phyloP scores from a whole-genome alignment of 2,329 filamentous ascomycete species.

The Escovopsis sp. region DNA sequence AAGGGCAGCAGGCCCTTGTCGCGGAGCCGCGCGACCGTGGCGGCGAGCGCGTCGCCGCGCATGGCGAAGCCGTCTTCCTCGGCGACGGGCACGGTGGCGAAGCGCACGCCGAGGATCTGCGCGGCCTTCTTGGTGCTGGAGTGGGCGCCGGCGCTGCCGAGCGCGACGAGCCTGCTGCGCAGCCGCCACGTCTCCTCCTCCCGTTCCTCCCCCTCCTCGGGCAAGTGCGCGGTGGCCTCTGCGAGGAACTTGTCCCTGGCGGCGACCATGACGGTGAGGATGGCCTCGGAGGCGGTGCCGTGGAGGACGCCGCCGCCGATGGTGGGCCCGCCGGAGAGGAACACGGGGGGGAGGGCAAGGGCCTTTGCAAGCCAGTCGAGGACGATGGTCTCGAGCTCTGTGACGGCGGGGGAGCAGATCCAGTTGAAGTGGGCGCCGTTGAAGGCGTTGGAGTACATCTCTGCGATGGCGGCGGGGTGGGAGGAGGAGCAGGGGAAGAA shows the following conservation, averaged over 20 bases:
- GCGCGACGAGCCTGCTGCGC: constrained; percentile 47
- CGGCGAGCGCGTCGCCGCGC: constrained; percentile 45
- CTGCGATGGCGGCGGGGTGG: constrained; percentile 75
- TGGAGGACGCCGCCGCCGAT: constrained; percentile 85
- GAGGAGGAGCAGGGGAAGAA: constrained; percentile 78
- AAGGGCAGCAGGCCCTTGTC: constrained; percentile 65
- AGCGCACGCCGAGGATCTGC: constrained; percentile 72
- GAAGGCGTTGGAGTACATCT: constrained; percentile 82
- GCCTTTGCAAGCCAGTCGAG: constrained; percentile 81
- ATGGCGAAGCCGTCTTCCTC: constrained; percentile 53
- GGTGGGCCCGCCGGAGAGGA: constrained; percentile 54
- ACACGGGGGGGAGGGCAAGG: constrained; percentile 57
- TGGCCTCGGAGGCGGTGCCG: constrained; percentile 74
- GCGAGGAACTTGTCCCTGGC: constrained; percentile 67
- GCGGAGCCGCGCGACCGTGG: constrained; percentile 48
- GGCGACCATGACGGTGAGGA: constrained; percentile 75
- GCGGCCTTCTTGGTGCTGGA: constrained; percentile 79
- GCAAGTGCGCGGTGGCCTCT: constrained; percentile 36
- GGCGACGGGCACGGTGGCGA: constrained; percentile 48
- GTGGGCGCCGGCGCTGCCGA: constrained; percentile 68
- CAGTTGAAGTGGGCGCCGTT: constrained; percentile 92
- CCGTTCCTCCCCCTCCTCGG: constrained; percentile 45
- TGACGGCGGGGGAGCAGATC: constrained; percentile 85
- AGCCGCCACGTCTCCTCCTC: constrained; percentile 51
- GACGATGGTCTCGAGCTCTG: constrained; percentile 83